Percentiles rank a stretch among this genome's conserved stretches.
Evolutionary conservation across 805 yeast species (phyloP).

Genomic region (Kodamaea kakaduensis): DNA sequence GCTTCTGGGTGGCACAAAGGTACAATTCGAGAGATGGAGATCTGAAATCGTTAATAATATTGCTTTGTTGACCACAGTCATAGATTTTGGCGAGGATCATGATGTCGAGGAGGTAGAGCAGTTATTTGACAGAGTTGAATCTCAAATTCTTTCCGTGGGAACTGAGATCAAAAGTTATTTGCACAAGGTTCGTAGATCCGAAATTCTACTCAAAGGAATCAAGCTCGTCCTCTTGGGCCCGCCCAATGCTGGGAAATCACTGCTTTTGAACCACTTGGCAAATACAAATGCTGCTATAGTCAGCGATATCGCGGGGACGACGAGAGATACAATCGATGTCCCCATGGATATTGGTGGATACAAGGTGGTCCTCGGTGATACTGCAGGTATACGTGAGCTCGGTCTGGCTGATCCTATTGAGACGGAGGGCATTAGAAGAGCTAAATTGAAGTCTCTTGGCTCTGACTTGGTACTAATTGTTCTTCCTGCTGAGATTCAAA

Average conservation of each 20-base stretch:
- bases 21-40: constrained; percentile 64
- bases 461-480: constrained; percentile 73
- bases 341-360: constrained; percentile 79
- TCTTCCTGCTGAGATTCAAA: constrained; percentile 40
- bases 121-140: constrained; percentile 49
- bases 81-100: constrained; percentile 94
- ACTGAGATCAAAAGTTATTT: constrained; percentile 44
- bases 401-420: constrained; percentile 57
- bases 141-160: constrained; percentile 39
- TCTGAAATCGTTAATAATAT: constrained; percentile 55
- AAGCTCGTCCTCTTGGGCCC: constrained; percentile 76
- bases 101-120: constrained; percentile 63
- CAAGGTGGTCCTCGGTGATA: constrained; percentile 81
- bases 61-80: constrained; percentile 79
- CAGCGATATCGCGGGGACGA: constrained; percentile 88
- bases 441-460: constrained; percentile 52
- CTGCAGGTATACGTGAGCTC: constrained; percentile 78
- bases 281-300: constrained; percentile 85
- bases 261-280: constrained; percentile 72
- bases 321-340: constrained; percentile 82
- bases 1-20: constrained; percentile 63
- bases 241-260: constrained; percentile 95
- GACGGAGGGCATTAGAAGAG: constrained; percentile 75
- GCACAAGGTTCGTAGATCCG: constrained; percentile 49
- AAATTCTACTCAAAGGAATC: constrained; percentile 68